phyloP scores from a whole-genome alignment of 331 rosid genomes.

The Malus hybrid region DNA sequence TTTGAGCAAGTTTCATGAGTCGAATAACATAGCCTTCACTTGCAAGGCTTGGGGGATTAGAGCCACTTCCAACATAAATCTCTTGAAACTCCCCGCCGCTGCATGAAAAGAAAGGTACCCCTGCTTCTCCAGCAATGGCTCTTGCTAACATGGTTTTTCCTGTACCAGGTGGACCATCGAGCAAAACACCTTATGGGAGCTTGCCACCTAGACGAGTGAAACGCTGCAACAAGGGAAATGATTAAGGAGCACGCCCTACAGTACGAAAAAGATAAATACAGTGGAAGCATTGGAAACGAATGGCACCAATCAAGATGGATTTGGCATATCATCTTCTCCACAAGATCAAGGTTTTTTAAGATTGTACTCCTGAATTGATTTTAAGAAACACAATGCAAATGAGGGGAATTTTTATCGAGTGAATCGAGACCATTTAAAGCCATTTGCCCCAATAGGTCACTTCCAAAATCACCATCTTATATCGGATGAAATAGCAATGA shows the following conservation, averaged over 20 bases:
- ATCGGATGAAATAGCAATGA: neutral
- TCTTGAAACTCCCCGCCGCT: slow-evolving; percentile 98
- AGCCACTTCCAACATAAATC: slow-evolving; percentile 93
- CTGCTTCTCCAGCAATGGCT: slow-evolving; percentile 97
- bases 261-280: slow-evolving; percentile 24
- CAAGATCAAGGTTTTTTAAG: neutral
- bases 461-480: neutral
- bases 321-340: neutral
- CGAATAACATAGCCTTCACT: slow-evolving; percentile 92
- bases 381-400: neutral
- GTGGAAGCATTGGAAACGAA: neutral
- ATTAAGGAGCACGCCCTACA: neutral
- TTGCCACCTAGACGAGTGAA: slow-evolving; percentile 98
- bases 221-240: slow-evolving; percentile 50
- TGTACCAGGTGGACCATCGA: slow-evolving; percentile 95
- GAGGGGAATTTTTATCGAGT: neutral
- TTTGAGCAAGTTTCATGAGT: slow-evolving; percentile 92
- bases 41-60: slow-evolving; percentile 99
- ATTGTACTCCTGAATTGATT: neutral
- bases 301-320: neutral
- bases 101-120: slow-evolving; percentile 90
- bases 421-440: neutral
- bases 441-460: neutral
- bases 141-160: slow-evolving; percentile 96
- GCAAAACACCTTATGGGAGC: slow-evolving; percentile 91